Conservation (phyloP, 148 eudicot species). For the Camellia japonica region DNA sequence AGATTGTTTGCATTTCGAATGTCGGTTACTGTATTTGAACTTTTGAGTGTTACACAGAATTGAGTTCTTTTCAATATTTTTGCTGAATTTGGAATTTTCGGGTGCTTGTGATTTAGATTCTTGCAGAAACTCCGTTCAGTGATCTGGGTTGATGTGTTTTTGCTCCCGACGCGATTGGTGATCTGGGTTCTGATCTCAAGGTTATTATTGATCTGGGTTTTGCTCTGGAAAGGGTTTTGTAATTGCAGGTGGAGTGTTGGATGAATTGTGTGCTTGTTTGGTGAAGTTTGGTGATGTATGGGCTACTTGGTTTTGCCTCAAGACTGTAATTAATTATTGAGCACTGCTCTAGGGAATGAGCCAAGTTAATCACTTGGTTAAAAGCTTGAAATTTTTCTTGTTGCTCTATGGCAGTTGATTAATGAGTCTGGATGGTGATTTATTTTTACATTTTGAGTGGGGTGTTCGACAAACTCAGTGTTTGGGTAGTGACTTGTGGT, state of each 20-base stretch:
- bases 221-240: not conserved
- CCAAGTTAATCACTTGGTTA: not conserved
- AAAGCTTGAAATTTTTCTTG: not conserved
- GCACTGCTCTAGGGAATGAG: not conserved
- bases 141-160: slow-evolving; percentile 5
- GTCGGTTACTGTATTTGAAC: not conserved
- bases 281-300: slow-evolving; percentile 14
- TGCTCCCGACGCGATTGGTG: not conserved
- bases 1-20: not conserved
- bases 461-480: not conserved
- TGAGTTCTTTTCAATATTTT: not conserved
- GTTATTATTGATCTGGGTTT: slow-evolving; percentile 13
- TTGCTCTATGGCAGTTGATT: not conserved
- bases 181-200: not conserved
- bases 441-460: not conserved
- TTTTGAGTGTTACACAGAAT: not conserved
- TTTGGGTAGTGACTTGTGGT: slow-evolving; percentile 20
- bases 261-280: slow-evolving; percentile 10
- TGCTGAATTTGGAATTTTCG: not conserved
- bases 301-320: not conserved
- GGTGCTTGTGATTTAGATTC: not conserved
- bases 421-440: not conserved
- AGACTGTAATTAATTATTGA: not conserved
- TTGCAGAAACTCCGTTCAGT: not conserved
- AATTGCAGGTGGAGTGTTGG: slow-evolving; percentile 10